Conservation (phyloP, 1,139 yeast species). For the Taphrina populina region DNA sequence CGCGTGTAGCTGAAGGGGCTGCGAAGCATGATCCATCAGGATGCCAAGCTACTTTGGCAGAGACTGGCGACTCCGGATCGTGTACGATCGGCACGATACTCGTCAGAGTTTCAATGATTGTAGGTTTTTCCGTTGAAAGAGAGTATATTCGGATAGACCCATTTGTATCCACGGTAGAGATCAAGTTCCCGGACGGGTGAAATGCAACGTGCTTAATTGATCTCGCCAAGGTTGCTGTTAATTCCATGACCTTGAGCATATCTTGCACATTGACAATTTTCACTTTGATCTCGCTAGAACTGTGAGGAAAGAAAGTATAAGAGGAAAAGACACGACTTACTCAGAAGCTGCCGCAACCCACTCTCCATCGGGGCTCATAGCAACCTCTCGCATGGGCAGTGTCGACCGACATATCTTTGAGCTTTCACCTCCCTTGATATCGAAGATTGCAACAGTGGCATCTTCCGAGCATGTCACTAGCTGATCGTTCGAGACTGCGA, state of each 20-base stretch:
- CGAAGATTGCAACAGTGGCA: conserved; percentile 46
- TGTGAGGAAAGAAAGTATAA: too few species aligned
- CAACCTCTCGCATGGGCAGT: conserved; percentile 65
- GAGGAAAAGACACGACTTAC: conserved; percentile 35
- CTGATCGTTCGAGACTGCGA: conserved; percentile 39
- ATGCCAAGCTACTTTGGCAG: conserved; percentile 57
- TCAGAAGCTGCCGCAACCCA: conserved; percentile 75
- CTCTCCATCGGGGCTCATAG: conserved; percentile 68
- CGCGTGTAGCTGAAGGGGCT: conserved; percentile 51
- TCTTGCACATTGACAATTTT: conserved; percentile 56
- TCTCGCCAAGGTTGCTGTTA: conserved; percentile 42
- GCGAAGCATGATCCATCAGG: conserved; percentile 66
- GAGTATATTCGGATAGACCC: conserved; percentile 69
- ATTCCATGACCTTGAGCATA: conserved; percentile 45
- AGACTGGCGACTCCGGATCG: conserved; percentile 48
- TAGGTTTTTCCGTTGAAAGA: conserved; percentile 51
- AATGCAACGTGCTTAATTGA: conserved; percentile 60
- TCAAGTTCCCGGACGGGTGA: conserved; percentile 58
- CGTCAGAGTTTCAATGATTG: conserved; percentile 49
- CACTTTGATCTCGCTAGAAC: conserved; percentile 55
- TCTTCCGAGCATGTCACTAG: conserved; percentile 47
- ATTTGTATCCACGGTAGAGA: conserved; percentile 64
- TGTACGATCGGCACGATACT: conserved; percentile 45
- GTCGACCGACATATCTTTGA: conserved; percentile 47
- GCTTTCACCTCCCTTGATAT: conserved; percentile 41